Base-by-base conservation (phyloP, 352 stramenopile species). In the Phytophthora hybrid region DNA sequence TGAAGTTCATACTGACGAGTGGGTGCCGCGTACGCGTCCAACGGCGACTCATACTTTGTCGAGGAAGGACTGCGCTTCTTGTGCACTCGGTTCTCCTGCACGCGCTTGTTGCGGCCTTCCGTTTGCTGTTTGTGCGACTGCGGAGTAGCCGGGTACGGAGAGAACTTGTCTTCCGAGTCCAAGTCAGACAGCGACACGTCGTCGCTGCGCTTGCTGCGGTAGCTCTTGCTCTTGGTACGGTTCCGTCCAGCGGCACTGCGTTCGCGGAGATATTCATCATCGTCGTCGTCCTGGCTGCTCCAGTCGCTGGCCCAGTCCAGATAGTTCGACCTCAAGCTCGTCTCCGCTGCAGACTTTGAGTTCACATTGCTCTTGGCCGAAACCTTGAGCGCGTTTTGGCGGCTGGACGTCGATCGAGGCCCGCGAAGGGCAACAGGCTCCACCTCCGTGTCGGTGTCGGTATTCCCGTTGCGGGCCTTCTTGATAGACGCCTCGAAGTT, bases 261-360 rank as follows among this genome's bases (percentile, higher is more conserved):
- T 52, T 82, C 75, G n/a, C 44, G 59, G 21, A 82, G 46, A 23
- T 79, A 82, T n/a, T 79, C 76, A 11, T 77, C 72, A 8, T 82
- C 76, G 8, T 82, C 75, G 31, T 79, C 76, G 34, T 82, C 76
- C 51, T 79, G 71, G 53, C 76, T 82, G 68, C 76, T 82, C 67
- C 72, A 82, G 44, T 82, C 75, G 23, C 75, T 81, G 1, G 58
- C 62, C 71, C 71, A 81, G 63, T 81, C 76, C 2, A 82, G 68
- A 19, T 82, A 82, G 46, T 82, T 79, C 19, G 75, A 82, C 14
- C 71, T 58, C 57, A 77, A 73, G 18, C 76, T 79, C 0, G 76
- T 71, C 10, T 82, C 62, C 8, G 59, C 65, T 23, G 69, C 65
- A 5, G 76, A 82, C 29, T 78, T 58, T 8, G 76, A 80, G 10